These are phyloP conservation scores for Glebionis coronaria DNA, from an alignment of 129 eudicot species.

Conservation along the genomic window DNA sequence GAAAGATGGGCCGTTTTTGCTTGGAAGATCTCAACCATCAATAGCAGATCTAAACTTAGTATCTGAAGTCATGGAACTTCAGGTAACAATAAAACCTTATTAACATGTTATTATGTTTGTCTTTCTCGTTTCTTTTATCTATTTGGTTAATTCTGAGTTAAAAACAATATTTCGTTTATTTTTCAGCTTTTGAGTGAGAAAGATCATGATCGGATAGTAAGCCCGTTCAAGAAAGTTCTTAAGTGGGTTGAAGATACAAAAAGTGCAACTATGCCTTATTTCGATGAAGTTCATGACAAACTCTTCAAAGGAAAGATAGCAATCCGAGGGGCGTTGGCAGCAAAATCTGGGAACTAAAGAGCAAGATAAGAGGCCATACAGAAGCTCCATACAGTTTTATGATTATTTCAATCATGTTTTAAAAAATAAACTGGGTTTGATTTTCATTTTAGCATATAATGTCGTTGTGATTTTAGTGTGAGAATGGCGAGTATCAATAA, in stretches of 20 bases:
- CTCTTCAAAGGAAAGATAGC: slow-evolving; percentile 34
- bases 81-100: slow-evolving; percentile 38
- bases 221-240: slow-evolving; percentile 56
- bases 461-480: too few relatives aligned
- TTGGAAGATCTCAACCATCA: slow-evolving; percentile 61
- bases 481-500: too few relatives aligned
- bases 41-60: slow-evolving; percentile 69
- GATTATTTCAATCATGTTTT: neutral
- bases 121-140: neutral
- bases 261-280: slow-evolving; percentile 60
- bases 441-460: neutral
- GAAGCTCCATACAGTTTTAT: slow-evolving; percentile 4
- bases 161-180: neutral
- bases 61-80: slow-evolving; percentile 69
- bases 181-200: slow-evolving; percentile 51
- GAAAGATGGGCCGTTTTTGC: slow-evolving; percentile 54
- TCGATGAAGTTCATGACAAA: slow-evolving; percentile 52
- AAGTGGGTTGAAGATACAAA: slow-evolving; percentile 62
- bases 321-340: slow-evolving; percentile 23
- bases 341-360: slow-evolving; percentile 18
- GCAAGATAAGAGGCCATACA: slow-evolving; percentile 30
- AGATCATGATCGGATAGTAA: slow-evolving; percentile 47
- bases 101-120: neutral
- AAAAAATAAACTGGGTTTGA: slow-evolving; percentile 4
- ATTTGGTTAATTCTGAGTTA: neutral